Base-by-base conservation (phyloP, 78 protist species). In the Chrysochromulina tobinii region DNA sequence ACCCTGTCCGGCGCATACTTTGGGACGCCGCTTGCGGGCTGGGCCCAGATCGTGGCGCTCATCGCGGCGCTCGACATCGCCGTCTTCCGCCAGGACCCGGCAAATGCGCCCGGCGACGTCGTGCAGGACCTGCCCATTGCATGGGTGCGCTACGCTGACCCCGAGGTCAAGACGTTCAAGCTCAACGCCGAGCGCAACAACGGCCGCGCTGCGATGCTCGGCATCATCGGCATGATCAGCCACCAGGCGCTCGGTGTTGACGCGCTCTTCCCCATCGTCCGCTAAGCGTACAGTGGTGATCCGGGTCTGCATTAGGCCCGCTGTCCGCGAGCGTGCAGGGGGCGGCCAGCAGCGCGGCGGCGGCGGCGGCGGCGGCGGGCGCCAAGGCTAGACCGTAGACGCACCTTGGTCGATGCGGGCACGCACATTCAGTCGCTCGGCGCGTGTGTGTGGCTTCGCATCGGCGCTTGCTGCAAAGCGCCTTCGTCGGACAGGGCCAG, bases 11-110 rank as follows among this genome's bases (percentile, higher is more conserved):
- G 27, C 18, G 85, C 85, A 2, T 51, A 38, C n/a, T 50, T 1
- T 18, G 59, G 21, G 61, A 15, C 21, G 7, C 85, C 85, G 59
- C 23, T 51, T 7, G 85, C 85, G 18, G 85, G 85, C 38, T 51
- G 55, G 61, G 61, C 15, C 25, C 85, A 77, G 85, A 77, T 77
- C 59, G 59, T 53, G 12, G 55, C 61, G 12, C 53, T 77, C 85
- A 51, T 77, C 61, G 85, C 54, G 6, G 55, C 57, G 15, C 85
- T 77, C 27, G 81, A 72, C 53, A 25, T 72, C 15, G 81, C 81
- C 53, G 81, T 72, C 81, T 72, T 72, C 81, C 81, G 81, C 81
- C 81, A 72, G 72, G 72, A 59, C 64, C 64, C 64, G 23, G 64
- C 7, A 12, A 14, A 59, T 12, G 64, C 64, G 23, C 64, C 64